Conservation (phyloP, 768 basidiomycete genomes). For the Collybiopsis luxurians region DNA sequence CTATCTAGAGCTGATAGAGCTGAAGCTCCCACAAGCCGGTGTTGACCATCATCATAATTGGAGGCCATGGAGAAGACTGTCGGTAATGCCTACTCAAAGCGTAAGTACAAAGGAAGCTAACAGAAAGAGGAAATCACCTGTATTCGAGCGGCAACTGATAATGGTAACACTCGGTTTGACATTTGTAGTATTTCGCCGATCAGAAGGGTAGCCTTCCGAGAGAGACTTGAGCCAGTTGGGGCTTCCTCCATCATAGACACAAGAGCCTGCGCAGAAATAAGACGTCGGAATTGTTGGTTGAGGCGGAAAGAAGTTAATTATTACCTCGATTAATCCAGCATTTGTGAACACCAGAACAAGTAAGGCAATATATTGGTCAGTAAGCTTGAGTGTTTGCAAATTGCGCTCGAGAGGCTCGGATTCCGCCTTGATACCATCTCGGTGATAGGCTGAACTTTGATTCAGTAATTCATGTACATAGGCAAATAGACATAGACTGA, state of each 20-base stretch:
- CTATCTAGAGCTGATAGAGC: constrained; percentile 88
- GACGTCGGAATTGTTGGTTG: background rate
- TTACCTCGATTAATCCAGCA: constrained; percentile 87
- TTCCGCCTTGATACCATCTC: constrained; percentile 31
- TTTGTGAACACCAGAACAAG: constrained; percentile 82
- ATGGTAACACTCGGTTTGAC: constrained; percentile 83
- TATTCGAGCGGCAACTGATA: constrained; percentile 76
- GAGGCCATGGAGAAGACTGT: constrained; percentile 82
- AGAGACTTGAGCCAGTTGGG: constrained; percentile 65
- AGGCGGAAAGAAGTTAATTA: background rate
- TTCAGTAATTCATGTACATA: background rate
- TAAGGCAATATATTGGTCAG: constrained; percentile 91
- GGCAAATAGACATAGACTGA: constrained; percentile 32
- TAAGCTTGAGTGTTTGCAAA: constrained; percentile 66
- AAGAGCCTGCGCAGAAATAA: constrained; percentile 57
- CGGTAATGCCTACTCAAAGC: constrained; percentile 65
- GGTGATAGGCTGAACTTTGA: constrained; percentile 59
- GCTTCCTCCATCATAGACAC: constrained; percentile 83
- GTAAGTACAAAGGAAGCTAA: background rate
- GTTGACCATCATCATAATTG: constrained; percentile 72
- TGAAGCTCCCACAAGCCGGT: constrained; percentile 80
- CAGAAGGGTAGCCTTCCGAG: constrained; percentile 86
- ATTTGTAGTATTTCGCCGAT: constrained; percentile 90
- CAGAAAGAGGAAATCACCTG: constrained; percentile 48
- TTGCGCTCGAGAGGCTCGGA: constrained; percentile 42